Conservation (phyloP, 176 grass and related monocot species). For the Oryza longistaminata region DNA sequence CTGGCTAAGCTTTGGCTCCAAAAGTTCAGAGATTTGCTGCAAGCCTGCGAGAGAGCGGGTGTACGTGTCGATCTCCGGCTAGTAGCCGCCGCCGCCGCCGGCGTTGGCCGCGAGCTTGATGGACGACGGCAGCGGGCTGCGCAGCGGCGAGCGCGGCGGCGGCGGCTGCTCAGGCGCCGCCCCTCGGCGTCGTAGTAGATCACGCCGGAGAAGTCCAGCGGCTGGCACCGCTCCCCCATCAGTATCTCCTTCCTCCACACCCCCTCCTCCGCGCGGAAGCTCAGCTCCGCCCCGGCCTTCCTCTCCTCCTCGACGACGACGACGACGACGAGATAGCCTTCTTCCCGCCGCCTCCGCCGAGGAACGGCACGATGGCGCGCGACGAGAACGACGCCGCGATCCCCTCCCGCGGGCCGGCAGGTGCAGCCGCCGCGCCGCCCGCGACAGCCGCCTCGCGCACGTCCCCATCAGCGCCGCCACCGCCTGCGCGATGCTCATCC, state of each 20-base stretch:
- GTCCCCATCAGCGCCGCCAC: slow-evolving; percentile 57
- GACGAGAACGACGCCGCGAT: slow-evolving; percentile 29
- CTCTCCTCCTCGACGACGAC: background rate
- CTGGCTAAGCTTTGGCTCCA: background rate
- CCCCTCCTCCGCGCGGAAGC: slow-evolving; percentile 37
- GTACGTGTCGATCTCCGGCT: background rate
- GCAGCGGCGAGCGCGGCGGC: slow-evolving; percentile 64
- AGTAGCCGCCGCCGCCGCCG: slow-evolving; percentile 10
- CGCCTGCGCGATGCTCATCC: slow-evolving; percentile 48
- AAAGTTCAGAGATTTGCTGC: slow-evolving; percentile 7
- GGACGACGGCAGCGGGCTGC: slow-evolving; percentile 66
- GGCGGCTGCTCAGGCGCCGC: slow-evolving; percentile 47
- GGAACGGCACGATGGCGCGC: slow-evolving; percentile 56
- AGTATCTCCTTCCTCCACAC: slow-evolving; percentile 79
- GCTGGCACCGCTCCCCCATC: slow-evolving; percentile 85
- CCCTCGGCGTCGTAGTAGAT: slow-evolving; percentile 90
- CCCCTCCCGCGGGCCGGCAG: slow-evolving; percentile 21
- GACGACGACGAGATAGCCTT: slow-evolving; percentile 26
- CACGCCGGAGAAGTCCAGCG: slow-evolving; percentile 79
- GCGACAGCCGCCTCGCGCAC: slow-evolving; percentile 55
- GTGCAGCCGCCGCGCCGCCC: slow-evolving; percentile 47
- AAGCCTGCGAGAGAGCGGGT: background rate
- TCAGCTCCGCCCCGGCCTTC: background rate
- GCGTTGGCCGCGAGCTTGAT: slow-evolving; percentile 38
- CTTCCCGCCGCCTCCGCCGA: slow-evolving; percentile 17